Conservation (phyloP, 352 stramenopile species). For the Phytophthora boehmeriae region DNA sequence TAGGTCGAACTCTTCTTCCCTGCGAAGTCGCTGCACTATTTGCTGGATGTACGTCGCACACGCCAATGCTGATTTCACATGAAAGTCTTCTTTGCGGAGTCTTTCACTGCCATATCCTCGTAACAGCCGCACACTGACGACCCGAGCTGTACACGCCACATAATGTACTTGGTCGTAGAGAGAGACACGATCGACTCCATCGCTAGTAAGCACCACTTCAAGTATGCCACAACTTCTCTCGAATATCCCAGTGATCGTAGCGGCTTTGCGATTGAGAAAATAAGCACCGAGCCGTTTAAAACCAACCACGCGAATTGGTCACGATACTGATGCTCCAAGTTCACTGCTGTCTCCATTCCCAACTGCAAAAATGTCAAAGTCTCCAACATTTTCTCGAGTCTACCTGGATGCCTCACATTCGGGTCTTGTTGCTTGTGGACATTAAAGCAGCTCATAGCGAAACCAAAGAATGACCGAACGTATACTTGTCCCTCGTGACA, state of each 20-base stretch:
- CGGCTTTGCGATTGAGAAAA: constrained; percentile 59
- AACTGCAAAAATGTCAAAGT: constrained; percentile 41
- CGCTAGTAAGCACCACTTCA: constrained; percentile 70
- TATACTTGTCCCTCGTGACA: constrained; percentile 33
- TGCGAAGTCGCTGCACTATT: constrained; percentile 52
- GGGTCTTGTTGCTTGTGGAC: constrained; percentile 38
- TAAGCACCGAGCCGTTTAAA: constrained; percentile 66
- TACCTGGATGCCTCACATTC: constrained; percentile 51
- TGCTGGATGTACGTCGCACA: constrained; percentile 53
- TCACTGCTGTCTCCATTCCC: constrained; percentile 49
- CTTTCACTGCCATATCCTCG: constrained; percentile 45
- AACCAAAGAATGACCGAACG: constrained; percentile 49
- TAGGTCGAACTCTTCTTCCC: constrained; percentile 80
- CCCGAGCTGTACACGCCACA: constrained; percentile 71
- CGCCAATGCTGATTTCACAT: constrained; percentile 43
- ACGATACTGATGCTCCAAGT: constrained; percentile 36
- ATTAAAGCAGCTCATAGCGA: constrained; percentile 51
- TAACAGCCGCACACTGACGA: constrained; percentile 63
- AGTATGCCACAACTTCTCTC: constrained; percentile 52
- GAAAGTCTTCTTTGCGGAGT: constrained; percentile 16
- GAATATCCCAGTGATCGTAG: constrained; percentile 56
- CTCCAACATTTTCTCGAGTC: constrained; percentile 51
- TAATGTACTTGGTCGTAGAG: constrained; percentile 66
- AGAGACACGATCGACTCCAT: constrained; percentile 61
- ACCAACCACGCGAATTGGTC: constrained; percentile 60